Conservation (phyloP, 257 asterid genomes). For the Coffea eugenioides region DNA sequence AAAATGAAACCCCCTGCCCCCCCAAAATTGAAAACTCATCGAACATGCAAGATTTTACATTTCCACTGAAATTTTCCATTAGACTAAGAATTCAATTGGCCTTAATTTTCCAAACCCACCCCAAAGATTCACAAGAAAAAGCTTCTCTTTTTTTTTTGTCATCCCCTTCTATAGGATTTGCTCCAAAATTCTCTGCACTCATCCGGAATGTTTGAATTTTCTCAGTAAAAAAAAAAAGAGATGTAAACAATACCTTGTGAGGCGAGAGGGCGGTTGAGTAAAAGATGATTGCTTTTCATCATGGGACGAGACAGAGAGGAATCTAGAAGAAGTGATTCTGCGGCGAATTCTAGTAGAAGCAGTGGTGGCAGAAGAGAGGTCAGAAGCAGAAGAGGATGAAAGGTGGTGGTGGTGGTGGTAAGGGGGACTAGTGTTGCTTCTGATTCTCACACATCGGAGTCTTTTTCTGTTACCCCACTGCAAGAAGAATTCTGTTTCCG, state of each 20-base stretch:
- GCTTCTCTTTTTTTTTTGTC: background rate
- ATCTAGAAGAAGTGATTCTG: conserved; percentile 32
- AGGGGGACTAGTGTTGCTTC: conserved; percentile 29
- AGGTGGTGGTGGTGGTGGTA: background rate
- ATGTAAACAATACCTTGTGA: conserved; percentile 27
- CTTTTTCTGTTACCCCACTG: conserved; percentile 58
- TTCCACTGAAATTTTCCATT: background rate
- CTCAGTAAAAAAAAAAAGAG: background rate
- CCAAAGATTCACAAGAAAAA: background rate
- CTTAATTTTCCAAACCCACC: background rate
- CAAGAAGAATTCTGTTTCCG: conserved; percentile 37
- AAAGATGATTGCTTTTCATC: conserved; percentile 22
- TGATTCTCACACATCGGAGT: conserved; percentile 44
- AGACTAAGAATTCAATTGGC: background rate
- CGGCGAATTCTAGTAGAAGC: conserved; percentile 28
- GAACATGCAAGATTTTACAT: background rate
- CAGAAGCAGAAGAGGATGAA: conserved; percentile 10
- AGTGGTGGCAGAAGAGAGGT: conserved; percentile 17
- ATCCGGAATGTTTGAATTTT: background rate
- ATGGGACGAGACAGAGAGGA: conserved; percentile 22
- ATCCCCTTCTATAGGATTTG: background rate
- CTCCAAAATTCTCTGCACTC: background rate
- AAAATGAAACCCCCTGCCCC: background rate
- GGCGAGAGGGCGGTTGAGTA: conserved; percentile 26
- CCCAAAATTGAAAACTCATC: background rate